A percentile compares a stretch with the other conserved stretches of the same genome.
Evolutionary conservation across 2,329 filamentous ascomycete species (phyloP).

Genomic region (Chalaropsis ovoidea): DNA sequence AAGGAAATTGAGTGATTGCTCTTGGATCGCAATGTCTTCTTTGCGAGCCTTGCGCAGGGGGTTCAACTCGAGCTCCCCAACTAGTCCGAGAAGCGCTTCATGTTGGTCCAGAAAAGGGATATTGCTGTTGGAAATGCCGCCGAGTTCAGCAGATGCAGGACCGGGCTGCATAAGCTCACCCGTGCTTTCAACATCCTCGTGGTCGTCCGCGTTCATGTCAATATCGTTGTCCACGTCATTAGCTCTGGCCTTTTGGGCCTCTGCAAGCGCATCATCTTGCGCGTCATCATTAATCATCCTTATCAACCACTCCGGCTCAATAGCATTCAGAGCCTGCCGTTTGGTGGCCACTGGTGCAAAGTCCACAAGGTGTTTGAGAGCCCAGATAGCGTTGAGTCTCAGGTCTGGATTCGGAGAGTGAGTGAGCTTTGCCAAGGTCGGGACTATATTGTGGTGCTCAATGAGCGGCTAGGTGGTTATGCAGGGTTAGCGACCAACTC

Average conservation of each 20-base stretch:
- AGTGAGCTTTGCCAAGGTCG: conserved; percentile 71
- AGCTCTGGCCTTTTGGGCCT: conserved; percentile 21
- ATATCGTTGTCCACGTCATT: conserved; percentile 29
- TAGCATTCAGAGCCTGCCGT: conserved; percentile 65
- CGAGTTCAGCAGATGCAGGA: conserved; percentile 16
- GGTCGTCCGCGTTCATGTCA: conserved; percentile 48
- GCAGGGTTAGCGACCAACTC: background rate
- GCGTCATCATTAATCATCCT: conserved; percentile 54
- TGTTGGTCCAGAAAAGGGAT: conserved; percentile 15
- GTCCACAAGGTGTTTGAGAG: conserved; percentile 79
- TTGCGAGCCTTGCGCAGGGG: conserved; percentile 51
- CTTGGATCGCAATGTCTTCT: conserved; percentile 77
- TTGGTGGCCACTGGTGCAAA: conserved; percentile 54
- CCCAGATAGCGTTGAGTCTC: conserved; percentile 81
- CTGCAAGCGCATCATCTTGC: conserved; percentile 39
- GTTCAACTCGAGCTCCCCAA: conserved; percentile 13
- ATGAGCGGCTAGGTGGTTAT: conserved; percentile 51
- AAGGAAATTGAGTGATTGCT: conserved; percentile 81
- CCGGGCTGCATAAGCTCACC: conserved; percentile 14
- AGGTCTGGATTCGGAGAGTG: conserved; percentile 70
- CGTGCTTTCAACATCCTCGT: conserved; percentile 45
- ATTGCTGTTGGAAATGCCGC: conserved; percentile 14
- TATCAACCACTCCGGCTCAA: conserved; percentile 71
- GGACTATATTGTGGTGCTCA: conserved; percentile 57
- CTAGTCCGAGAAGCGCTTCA: conserved; percentile 8